Evolutionary conservation across 148 eudicot species (phyloP).

Genomic region (Polygonum aviculare): DNA sequence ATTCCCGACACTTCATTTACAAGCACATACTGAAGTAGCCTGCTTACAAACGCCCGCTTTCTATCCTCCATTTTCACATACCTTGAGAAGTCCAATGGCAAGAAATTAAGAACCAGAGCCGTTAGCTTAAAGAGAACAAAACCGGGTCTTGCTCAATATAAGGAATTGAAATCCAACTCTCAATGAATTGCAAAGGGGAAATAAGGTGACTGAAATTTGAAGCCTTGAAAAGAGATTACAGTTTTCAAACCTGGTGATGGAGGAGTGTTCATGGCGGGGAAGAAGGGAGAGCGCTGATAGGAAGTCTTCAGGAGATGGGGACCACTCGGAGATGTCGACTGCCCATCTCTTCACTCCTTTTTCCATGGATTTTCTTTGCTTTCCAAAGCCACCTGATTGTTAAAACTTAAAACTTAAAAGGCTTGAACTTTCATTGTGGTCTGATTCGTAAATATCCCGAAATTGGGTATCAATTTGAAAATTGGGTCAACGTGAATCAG

Average conservation of each 20-base stretch:
- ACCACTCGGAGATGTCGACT: slow-evolving; percentile 68
- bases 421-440: not conserved
- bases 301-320: slow-evolving; percentile 42
- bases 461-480: not conserved
- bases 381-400: not conserved
- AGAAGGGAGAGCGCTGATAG: slow-evolving; percentile 42
- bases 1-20: slow-evolving; percentile 56
- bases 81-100: slow-evolving; percentile 20
- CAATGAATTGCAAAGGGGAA: not conserved
- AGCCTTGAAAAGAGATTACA: not conserved
- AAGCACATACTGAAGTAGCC: slow-evolving; percentile 73
- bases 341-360: slow-evolving; percentile 65
- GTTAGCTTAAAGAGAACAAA: not conserved
- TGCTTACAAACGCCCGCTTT: slow-evolving; percentile 73
- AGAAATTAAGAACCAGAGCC: not conserved
- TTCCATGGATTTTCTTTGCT: slow-evolving; percentile 14
- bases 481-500: not conserved
- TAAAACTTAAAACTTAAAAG: too few relatives aligned
- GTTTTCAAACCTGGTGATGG: slow-evolving; percentile 49
- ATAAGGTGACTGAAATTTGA: not conserved
- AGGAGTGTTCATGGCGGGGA: slow-evolving; percentile 49
- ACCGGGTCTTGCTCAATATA: not conserved
- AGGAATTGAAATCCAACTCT: not conserved
- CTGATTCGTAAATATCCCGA: not conserved
- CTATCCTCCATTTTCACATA: slow-evolving; percentile 62